Evolutionary conservation across 208 protist species (phyloP), one percentile per base, ranked within the genome.

Genomic region (Acanthamoeba triangularis): DNA sequence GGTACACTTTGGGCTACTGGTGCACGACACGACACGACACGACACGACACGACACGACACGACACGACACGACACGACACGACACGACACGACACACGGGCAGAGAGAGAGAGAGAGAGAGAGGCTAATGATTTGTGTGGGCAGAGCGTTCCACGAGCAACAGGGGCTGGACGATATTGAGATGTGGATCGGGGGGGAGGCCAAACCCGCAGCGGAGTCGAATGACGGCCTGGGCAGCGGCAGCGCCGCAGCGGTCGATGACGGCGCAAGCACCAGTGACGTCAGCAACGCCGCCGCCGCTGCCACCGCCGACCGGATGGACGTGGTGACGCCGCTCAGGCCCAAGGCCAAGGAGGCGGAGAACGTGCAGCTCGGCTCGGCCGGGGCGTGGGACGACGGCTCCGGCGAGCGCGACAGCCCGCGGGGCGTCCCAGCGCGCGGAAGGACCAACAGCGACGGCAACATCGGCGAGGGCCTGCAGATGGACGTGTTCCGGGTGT

Each of bases 321-420:
- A 76, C 5, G 67, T 76, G 23, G 67, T 76, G 56, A 5, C 20
- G 1, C 56, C 56, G 13, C 56, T 63, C 56, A 63, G 56, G 56
- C 56, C 56, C 20, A 76, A 76, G 67, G 67, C 67, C 67, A 76
- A 76, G 67, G 67, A 76, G 67, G 67, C 67, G 25, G 67, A 76
- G 35, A 76, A 44, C 67, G 67, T 11, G 35, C 33, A 37, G 35
- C 14, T 56, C 37, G 37, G 37, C 14, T 18, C 52, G 52, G 52
- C 52, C 14, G 52, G 14, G 16, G 14, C 52, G 52, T 56, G 52
- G 52, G 52, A 56, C 16, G 56, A 63, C 49, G 65, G 65, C 35
- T 76, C n/a, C 20, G 67, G 30, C 35, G 67, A 76, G 44, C n/a
- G 67, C 3, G 67, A 76, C 20, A 10, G 25, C n/a, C 25, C 67